A percentile compares a stretch with the other conserved stretches of the same genome.
These are phyloP conservation scores for Cordyceps cicadae DNA, from an alignment of 2,329 filamentous ascomycete species.

Conservation along the genomic window DNA sequence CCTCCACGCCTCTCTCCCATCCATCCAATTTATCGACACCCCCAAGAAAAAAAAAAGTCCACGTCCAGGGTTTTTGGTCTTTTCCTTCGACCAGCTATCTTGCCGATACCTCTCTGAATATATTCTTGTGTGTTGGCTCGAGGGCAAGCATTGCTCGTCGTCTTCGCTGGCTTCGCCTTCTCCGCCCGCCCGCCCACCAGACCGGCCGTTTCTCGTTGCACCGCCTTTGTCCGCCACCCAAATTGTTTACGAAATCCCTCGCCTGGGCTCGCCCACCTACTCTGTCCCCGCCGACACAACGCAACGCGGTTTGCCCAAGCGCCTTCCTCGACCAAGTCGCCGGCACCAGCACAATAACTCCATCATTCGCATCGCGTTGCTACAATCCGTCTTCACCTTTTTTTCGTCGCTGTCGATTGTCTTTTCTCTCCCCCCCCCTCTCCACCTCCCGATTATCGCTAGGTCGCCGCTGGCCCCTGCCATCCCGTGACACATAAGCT, in stretches of 20 bases:
- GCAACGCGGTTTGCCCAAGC: constrained; percentile 2
- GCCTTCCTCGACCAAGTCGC: background rate
- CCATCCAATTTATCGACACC: constrained; percentile 11
- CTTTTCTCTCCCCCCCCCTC: background rate
- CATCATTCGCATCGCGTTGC: background rate
- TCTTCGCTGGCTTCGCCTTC: background rate
- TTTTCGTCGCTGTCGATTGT: background rate
- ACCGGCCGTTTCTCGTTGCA: background rate
- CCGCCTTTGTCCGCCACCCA: background rate
- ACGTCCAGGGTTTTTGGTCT: constrained; percentile 1
- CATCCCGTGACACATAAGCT: background rate
- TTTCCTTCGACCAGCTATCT: background rate
- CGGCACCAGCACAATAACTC: background rate
- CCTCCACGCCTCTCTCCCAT: constrained; percentile 13
- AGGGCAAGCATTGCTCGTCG: background rate
- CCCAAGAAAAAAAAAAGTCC: constrained; percentile 9
- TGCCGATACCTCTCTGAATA: background rate
- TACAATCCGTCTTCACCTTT: background rate
- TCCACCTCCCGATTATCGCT: background rate
- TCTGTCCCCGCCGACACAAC: constrained; percentile 5
- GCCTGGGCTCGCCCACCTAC: background rate
- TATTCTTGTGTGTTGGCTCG: background rate
- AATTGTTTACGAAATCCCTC: constrained; percentile 5
- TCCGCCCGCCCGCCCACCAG: background rate
- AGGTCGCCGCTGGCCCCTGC: background rate